Evolutionary conservation across 2,329 filamentous ascomycete species (phyloP).

Genomic region (Xylariaceae sp.): DNA sequence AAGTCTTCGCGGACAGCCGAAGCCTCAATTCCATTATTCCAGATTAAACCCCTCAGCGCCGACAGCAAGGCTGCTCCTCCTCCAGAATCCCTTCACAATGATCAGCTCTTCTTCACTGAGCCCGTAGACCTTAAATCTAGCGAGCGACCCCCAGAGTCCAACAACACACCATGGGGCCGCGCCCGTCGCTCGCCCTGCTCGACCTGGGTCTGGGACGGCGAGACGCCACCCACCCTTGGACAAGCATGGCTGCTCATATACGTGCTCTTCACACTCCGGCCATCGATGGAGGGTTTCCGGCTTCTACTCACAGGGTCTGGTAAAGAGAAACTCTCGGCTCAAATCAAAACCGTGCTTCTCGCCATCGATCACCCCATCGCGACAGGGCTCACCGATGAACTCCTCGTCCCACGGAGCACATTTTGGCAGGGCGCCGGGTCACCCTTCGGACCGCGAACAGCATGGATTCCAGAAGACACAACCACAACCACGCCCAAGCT

Average conservation of each 20-base stretch:
- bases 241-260: slow-evolving; percentile 63
- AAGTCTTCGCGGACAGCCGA: slow-evolving; percentile 41
- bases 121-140: slow-evolving; percentile 56
- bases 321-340: slow-evolving; percentile 42
- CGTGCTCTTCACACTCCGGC: slow-evolving; percentile 58
- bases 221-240: slow-evolving; percentile 51
- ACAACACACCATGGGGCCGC: slow-evolving; percentile 64
- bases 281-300: slow-evolving; percentile 56
- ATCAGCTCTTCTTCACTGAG: slow-evolving; percentile 52
- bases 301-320: slow-evolving; percentile 52
- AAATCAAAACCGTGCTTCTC: slow-evolving; percentile 55
- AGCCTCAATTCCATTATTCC: slow-evolving; percentile 43
- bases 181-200: slow-evolving; percentile 60
- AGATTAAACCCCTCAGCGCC: slow-evolving; percentile 43
- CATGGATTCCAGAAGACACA: slow-evolving; percentile 61
- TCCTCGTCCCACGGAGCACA: slow-evolving; percentile 57
- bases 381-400: slow-evolving; percentile 40
- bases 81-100: slow-evolving; percentile 45
- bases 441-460: slow-evolving; percentile 68
- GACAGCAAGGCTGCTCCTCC: slow-evolving; percentile 39
- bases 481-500: slow-evolving; percentile 44
- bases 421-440: slow-evolving; percentile 77
- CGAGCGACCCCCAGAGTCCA: slow-evolving; percentile 56
- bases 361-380: slow-evolving; percentile 55
- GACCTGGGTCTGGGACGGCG: slow-evolving; percentile 51